phyloP scores from a whole-genome alignment of 345 rosid genomes.

The Ceriops zippeliana region DNA sequence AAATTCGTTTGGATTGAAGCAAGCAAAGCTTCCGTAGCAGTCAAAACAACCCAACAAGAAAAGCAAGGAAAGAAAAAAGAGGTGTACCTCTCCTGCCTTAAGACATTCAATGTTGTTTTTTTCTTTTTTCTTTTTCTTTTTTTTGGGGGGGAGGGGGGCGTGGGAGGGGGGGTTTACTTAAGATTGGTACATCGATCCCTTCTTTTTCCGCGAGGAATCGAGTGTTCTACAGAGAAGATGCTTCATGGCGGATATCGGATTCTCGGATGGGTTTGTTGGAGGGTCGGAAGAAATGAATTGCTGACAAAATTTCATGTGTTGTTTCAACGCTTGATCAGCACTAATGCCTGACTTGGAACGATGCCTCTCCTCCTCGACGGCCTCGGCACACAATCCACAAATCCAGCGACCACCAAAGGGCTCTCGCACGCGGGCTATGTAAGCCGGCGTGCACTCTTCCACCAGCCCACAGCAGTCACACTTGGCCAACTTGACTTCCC shows the following conservation, averaged over 20 bases:
- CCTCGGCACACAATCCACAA: slow-evolving; percentile 72
- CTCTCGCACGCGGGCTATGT: slow-evolving; percentile 51
- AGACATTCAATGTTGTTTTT: no score
- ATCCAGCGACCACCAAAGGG: slow-evolving; percentile 61
- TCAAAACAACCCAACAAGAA: no score
- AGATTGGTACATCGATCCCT: background rate
- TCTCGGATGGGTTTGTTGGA: slow-evolving; percentile 30
- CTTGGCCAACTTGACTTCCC: slow-evolving; percentile 40
- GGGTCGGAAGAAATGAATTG: slow-evolving; percentile 43
- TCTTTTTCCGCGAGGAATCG: slow-evolving; percentile 35
- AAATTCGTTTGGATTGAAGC: no score
- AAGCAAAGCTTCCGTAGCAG: no score
- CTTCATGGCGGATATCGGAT: slow-evolving; percentile 42
- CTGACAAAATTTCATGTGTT: slow-evolving; percentile 55
- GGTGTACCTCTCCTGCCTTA: no score
- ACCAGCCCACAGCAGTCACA: slow-evolving; percentile 68
- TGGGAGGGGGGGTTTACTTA: background rate
- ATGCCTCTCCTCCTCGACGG: slow-evolving; percentile 50
- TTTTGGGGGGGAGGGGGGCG: no score
- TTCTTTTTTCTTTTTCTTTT: no score
- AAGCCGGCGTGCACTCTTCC: slow-evolving; percentile 65
- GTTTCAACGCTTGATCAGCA: slow-evolving; percentile 50
- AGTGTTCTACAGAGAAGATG: slow-evolving; percentile 33
- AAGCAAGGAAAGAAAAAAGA: no score
- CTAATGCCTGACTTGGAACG: slow-evolving; percentile 35